A percentile compares a stretch with the other conserved stretches of the same genome.
Evolutionary conservation across 495 filamentous ascomycete genomes (phyloP).

Genomic region (Neurospora intermedia): DNA sequence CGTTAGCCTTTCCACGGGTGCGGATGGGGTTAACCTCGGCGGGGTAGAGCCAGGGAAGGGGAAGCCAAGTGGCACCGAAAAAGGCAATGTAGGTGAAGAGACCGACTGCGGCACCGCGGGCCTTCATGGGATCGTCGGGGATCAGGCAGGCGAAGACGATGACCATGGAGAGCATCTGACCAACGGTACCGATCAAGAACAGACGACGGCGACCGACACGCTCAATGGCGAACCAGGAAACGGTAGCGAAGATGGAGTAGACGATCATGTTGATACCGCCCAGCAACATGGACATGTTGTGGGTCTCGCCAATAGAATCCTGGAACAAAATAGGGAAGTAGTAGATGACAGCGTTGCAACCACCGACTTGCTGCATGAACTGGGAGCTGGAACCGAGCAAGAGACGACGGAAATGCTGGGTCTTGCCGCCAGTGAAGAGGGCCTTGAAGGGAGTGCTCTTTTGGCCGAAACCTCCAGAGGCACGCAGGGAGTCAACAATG

Average conservation of each 20-base stretch:
- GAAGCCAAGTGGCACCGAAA: constrained; percentile 68
- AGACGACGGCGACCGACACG: constrained; percentile 60
- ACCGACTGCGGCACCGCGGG: constrained; percentile 65
- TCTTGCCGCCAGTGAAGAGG: constrained; percentile 51
- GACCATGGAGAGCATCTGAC: constrained; percentile 62
- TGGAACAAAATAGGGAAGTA: constrained; percentile 72
- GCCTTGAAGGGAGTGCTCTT: constrained; percentile 45
- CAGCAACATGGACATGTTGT: constrained; percentile 55
- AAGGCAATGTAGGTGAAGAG: constrained; percentile 70
- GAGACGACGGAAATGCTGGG: constrained; percentile 55
- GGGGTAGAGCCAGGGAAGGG: constrained; percentile 56
- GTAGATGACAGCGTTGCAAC: constrained; percentile 78
- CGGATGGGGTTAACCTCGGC: constrained; percentile 65
- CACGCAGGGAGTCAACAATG: constrained; percentile 52
- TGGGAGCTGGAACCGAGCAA: constrained; percentile 49
- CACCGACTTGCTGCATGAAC: constrained; percentile 70
- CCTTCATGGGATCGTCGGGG: constrained; percentile 37
- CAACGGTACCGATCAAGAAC: constrained; percentile 57
- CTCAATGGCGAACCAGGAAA: constrained; percentile 77
- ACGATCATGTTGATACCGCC: constrained; percentile 75
- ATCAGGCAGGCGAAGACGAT: constrained; percentile 66
- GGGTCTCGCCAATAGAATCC: constrained; percentile 44
- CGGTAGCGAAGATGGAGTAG: constrained; percentile 65
- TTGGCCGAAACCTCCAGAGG: constrained; percentile 45
- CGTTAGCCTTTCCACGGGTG: constrained; percentile 65